Conservation (phyloP, 1,284 basidiomycete genomes). For the Trametes versicolor region DNA sequence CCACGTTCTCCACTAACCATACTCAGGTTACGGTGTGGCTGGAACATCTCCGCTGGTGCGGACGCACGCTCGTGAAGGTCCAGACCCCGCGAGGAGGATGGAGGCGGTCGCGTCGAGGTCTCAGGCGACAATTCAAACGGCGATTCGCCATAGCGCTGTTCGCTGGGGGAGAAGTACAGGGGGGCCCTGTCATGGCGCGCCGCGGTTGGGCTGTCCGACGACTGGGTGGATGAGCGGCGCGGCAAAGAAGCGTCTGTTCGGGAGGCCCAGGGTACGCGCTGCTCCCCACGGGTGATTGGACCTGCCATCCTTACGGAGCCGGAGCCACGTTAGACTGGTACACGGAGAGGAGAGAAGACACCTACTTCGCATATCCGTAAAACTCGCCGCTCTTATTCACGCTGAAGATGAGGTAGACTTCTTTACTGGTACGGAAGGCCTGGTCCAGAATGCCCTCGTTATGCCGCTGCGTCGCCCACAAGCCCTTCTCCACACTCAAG, state of each 20-base stretch:
- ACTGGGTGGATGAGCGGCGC: conserved; percentile 34
- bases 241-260: conserved; percentile 50
- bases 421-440: conserved; percentile 87
- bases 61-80: conserved; percentile 42
- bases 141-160: conserved; percentile 54
- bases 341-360: conserved; percentile 16
- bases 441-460: conserved; percentile 92
- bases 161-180: conserved; percentile 53
- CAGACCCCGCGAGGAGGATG: not conserved
- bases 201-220: conserved; percentile 33
- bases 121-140: conserved; percentile 36
- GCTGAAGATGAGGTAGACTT: conserved; percentile 90
- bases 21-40: conserved; percentile 49
- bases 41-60: conserved; percentile 63
- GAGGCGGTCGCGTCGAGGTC: conserved; percentile 4
- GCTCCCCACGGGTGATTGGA: conserved; percentile 60
- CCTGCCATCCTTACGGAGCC: conserved; percentile 65
- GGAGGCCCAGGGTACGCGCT: conserved; percentile 68
- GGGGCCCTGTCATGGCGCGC: conserved; percentile 28
- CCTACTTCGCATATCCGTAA: conserved; percentile 86
- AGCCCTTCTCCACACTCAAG: conserved; percentile 80
- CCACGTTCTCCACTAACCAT: conserved; percentile 28
- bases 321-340: conserved; percentile 9
- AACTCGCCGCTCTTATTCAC: conserved; percentile 94
- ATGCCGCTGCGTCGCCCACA: conserved; percentile 95